Conservation (phyloP, 2,329 filamentous ascomycete genomes). For the Colletotrichum musae region DNA sequence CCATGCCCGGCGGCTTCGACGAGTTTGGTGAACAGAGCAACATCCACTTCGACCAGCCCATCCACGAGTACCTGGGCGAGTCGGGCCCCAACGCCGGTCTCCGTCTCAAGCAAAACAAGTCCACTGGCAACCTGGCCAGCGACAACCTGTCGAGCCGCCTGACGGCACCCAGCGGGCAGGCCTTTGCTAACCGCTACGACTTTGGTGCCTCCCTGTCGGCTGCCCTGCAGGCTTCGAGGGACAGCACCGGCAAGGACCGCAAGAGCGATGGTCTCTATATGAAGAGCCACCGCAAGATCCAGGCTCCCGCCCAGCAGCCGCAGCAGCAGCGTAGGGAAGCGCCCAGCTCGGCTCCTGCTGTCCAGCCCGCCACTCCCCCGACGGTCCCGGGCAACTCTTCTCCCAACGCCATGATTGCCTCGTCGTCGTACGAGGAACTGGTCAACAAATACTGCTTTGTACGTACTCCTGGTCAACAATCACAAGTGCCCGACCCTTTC, state of each 20-base stretch:
- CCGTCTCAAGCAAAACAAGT: conserved; percentile 80
- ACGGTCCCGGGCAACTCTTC: conserved; percentile 62
- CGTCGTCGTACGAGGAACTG: conserved; percentile 94
- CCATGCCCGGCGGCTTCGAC: conserved; percentile 73
- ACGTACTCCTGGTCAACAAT: conserved; percentile 73
- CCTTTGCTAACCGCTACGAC: conserved; percentile 94
- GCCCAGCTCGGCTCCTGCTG: conserved; percentile 28
- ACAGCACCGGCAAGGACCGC: conserved; percentile 67
- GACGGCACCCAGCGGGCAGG: conserved; percentile 74
- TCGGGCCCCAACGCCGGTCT: conserved; percentile 67
- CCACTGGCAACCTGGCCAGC: conserved; percentile 73
- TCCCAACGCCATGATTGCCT: conserved; percentile 75
- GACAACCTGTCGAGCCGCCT: conserved; percentile 70
- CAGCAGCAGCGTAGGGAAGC: conserved; percentile 37
- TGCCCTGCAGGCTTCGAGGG: conserved; percentile 82
- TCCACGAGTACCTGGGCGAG: conserved; percentile 76
- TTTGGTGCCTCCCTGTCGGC: conserved; percentile 93
- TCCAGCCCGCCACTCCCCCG: conserved; percentile 18
- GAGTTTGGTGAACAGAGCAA: conserved; percentile 78
- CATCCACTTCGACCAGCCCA: conserved; percentile 71
- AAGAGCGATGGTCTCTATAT: conserved; percentile 69
- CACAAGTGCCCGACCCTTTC: conserved; percentile 44
- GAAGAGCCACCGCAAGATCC: conserved; percentile 63
- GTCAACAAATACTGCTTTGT: conserved; percentile 99
- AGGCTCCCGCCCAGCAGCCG: conserved; percentile 40